Evolutionary conservation across 805 yeast species (phyloP), one percentile per base, ranked within the genome.

Genomic region (Pichia thaimueangensis): DNA sequence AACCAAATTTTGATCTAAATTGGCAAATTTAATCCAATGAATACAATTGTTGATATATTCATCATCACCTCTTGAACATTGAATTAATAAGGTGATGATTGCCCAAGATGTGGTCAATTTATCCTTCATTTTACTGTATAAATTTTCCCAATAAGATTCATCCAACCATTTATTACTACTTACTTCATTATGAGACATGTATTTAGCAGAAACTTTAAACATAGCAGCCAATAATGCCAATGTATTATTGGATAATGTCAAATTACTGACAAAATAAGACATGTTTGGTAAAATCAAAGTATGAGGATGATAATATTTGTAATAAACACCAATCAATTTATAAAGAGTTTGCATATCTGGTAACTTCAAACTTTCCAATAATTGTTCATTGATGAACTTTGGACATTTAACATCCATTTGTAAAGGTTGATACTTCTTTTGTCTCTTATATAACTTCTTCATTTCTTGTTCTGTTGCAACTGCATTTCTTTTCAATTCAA

Each of bases 271-370:
- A 28, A 70, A 55, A 6, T 55, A 39, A 10, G 51, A 48, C 41
- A 63, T 64, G 27, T 64, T 55, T 2, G 73, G 71, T 5, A 71
- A 47, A 7, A 64, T 53, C 16, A 64, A 59, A 35, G 63, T 56
- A 6, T 65, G 57, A 7, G 67, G 60, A 40, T 69, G 65, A n/a
- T 64, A 57, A 48, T 69, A 71, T 31, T 67, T 53, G 49, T 67
- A 71, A 47, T 59, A 70, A 7, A 68, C 45, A 40, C 68, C 70
- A 31, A 70, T 52, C 32, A 70, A 47, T 3, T 53, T 45, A 29
- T 55, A 56, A 2, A 67, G 54, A 0, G 62, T 59, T 33, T 49
- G 45, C 60, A 64, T 59, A 29, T 58, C 45, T 4, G 76, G 76
- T 7, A 70, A 51, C 7, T 67, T 70, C 33, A 58, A 55, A 28